These are phyloP conservation scores for Aspergillus jensenii DNA, from an alignment of 2,329 filamentous ascomycete genomes.

Conservation along the genomic window DNA sequence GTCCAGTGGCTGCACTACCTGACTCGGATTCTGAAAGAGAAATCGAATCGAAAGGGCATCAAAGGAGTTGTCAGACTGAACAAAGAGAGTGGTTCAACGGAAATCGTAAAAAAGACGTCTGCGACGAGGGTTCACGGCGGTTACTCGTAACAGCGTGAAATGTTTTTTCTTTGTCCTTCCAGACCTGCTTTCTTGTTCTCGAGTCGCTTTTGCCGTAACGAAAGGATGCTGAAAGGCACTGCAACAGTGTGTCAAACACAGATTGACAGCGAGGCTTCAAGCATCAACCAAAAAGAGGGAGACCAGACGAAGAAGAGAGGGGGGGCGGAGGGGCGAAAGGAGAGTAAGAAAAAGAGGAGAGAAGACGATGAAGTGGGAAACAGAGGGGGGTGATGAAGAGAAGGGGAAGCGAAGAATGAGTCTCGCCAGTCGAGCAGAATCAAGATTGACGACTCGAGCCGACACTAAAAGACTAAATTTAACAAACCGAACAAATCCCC, in stretches of 20 bases:
- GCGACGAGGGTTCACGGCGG: conserved; percentile 16
- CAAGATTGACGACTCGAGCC: conserved; percentile 10
- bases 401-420: conserved; percentile 5
- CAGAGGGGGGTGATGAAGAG: conserved; percentile 13
- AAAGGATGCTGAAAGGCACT: conserved; percentile 37
- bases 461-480: neutral
- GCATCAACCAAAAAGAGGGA: conserved; percentile 26
- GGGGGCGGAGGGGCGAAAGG: conserved; percentile 1
- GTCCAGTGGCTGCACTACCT: conserved; percentile 47
- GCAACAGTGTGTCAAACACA: conserved; percentile 50
- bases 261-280: conserved; percentile 30
- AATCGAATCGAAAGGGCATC: conserved; percentile 28
- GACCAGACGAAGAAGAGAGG: conserved; percentile 17
- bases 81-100: conserved; percentile 15
- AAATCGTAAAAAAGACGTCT: neutral
- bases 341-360: conserved; percentile 14
- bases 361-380: conserved; percentile 2
- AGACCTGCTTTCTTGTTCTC: conserved; percentile 4
- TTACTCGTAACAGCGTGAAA: conserved; percentile 17
- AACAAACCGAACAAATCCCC: no score
- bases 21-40: conserved; percentile 26
- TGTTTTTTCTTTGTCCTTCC: conserved; percentile 13
- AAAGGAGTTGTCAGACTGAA: conserved; percentile 17
- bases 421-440: conserved; percentile 7
- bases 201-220: conserved; percentile 23